Evolutionary conservation across 1,284 basidiomycete genomes (phyloP).

Genomic region (Veloboletus limbatus): DNA sequence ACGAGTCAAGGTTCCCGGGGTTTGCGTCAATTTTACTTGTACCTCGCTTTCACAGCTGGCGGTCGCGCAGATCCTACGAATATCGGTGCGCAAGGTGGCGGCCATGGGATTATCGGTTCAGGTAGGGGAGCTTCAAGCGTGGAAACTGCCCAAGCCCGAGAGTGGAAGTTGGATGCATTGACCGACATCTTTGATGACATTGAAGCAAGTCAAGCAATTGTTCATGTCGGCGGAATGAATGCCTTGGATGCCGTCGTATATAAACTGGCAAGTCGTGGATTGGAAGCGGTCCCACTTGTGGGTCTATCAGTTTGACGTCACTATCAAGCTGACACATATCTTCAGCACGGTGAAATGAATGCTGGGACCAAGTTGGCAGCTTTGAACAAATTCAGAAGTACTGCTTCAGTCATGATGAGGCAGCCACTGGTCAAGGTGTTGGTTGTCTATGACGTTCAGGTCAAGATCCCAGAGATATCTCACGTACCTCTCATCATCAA

Average conservation of each 20-base stretch:
- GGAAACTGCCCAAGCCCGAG: constrained; percentile 85
- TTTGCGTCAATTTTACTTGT: constrained; percentile 90
- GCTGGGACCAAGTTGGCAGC: constrained; percentile 75
- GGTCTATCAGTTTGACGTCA: constrained; percentile 2
- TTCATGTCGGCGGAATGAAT: constrained; percentile 86
- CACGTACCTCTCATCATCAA: constrained; percentile 92
- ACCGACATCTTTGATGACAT: constrained; percentile 92
- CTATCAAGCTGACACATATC: constrained; percentile 8
- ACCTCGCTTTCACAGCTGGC: constrained; percentile 86
- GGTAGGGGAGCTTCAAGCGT: constrained; percentile 76
- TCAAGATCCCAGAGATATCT: constrained; percentile 85
- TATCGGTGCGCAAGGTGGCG: constrained; percentile 50
- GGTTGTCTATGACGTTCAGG: constrained; percentile 87
- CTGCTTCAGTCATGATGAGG: constrained; percentile 54
- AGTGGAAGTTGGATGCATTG: constrained; percentile 97
- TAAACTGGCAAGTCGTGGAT: constrained; percentile 80
- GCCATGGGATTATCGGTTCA: constrained; percentile 88
- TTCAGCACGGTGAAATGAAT: constrained; percentile 84
- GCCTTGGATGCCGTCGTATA: constrained; percentile 85
- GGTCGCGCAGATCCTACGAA: constrained; percentile 60
- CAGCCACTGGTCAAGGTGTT: constrained; percentile 69
- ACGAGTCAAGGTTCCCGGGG: constrained; percentile 74
- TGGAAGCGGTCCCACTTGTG: constrained; percentile 66
- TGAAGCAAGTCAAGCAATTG: constrained; percentile 79
- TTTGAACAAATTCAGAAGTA: constrained; percentile 74